phyloP scores from a whole-genome alignment of 495 filamentous ascomycete genomes.

The Lophiostoma macrostomum region DNA sequence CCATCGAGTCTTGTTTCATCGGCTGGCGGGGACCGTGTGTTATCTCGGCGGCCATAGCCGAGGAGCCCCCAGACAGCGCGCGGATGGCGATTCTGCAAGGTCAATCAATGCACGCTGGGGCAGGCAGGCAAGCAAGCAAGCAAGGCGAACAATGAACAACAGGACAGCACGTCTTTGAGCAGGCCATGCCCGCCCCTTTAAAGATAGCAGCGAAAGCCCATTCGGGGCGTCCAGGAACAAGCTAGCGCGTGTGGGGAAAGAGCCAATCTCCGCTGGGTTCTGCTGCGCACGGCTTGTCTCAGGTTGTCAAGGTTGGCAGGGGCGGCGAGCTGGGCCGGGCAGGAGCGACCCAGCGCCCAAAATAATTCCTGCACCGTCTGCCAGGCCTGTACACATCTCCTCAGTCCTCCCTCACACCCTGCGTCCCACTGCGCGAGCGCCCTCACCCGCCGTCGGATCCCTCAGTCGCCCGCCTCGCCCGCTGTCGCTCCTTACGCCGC shows the following conservation, averaged over 20 bases:
- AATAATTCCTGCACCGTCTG: constrained; percentile 2
- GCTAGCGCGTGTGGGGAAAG: not conserved
- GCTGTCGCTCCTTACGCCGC: constrained; percentile 17
- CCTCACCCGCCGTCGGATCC: not conserved
- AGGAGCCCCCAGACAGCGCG: not conserved
- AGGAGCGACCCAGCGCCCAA: constrained; percentile 1
- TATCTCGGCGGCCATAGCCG: not conserved
- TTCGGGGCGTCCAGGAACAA: not conserved
- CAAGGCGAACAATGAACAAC: no score
- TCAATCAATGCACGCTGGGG: no score
- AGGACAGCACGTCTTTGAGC: no score
- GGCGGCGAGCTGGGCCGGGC: constrained; percentile 1
- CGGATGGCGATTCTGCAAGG: no score
- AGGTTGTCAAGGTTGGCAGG: not conserved
- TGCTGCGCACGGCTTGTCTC: constrained; percentile 11
- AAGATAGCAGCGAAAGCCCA: no score
- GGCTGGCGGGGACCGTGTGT: not conserved
- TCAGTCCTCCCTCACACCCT: not conserved
- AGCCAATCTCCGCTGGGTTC: not conserved
- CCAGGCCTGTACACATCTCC: not conserved
- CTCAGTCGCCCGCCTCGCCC: not conserved
- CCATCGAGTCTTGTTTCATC: constrained; percentile 5
- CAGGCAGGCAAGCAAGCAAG: no score
- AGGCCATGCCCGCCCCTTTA: no score
- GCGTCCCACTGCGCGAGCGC: not conserved